Base-by-base conservation (phyloP, 2,329 filamentous ascomycete species). In the Chaetomium sp. region DNA sequence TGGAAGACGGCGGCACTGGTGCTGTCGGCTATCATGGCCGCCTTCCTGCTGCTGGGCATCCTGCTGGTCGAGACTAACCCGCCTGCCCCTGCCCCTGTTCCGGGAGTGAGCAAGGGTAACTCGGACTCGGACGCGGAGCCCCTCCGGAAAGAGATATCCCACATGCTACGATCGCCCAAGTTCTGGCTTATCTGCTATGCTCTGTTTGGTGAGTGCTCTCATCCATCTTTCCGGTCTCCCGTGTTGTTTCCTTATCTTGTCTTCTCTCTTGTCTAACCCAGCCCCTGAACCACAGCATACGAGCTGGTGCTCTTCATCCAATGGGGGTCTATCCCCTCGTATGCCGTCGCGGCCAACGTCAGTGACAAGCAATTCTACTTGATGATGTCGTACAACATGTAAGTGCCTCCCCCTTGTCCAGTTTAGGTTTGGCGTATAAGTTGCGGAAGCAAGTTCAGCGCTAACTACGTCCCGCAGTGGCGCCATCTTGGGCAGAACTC, bases 321-420 rank as follows among this genome's bases (percentile, higher is more conserved):
- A 61, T 75, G 74, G 72, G 72, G 71, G 19, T 71, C 73, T n/a
- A 67, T 75, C 58, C 74, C 73, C 4, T 68, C 68, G 13, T 75
- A 72, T 66, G 71, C 73, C 38, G 70, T 71, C 13, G 61, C 65
- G 9, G 67, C 66, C 25, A 61, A 67, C 29, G 65, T 72, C 42
- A 72, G 70, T 1, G 62, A 63, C 27, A 62, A 72, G 31, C 69
- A 72, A 57, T 73, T 74, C 57, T 72, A 72, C 38, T 63, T 75
- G 23, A 72, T 73, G 65, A 69, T 74, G 67, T 70, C 70, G 51
- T 74, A 75, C 67, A 75, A 74, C 63, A 57, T 75, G 73, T 74
- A 65, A 71, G 70, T 70, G n/a, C 19, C 47, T 55, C 6, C 23
- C 53, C 23, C 35, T 47, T 23, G 25, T 47, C 27, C 33, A 12